Base-by-base conservation (phyloP, 2,329 filamentous ascomycete genomes). In the Juglanconis oblonga region DNA sequence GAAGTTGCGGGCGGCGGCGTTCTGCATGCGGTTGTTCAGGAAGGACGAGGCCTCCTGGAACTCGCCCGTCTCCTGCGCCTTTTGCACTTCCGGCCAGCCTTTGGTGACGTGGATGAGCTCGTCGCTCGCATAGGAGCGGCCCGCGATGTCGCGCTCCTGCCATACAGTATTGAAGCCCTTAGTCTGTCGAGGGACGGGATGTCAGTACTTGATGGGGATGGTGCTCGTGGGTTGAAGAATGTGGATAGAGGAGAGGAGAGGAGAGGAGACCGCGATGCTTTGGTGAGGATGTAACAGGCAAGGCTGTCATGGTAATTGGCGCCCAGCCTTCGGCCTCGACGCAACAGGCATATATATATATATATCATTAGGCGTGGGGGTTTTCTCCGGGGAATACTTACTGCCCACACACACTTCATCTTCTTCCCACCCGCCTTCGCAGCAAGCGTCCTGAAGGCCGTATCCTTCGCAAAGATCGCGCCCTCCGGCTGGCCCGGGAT, bases 91-190 rank as follows among this genome's bases (percentile, higher is more conserved):
- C 29, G 33, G 50, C 33, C 42, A 29, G n/a, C 61, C 58, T 35
- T 58, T 55, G n/a, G 61, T 57, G 33, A 63, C 61, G 47, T 40
- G 33, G 44, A 83, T 79, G 40, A 86, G 73, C 60, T 77, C 75
- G 59, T 78, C 72, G n/a, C 80, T 81, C 14, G 83, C 79, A 71
- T 86, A 86, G 71, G 85, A 85, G n/a, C 83, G 76, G 54, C 83
- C 83, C 59, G 77, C 75, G 54, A 86, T 75, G 29, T 75, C 74
- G 13, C 69, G 67, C 66, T 84, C 82, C 36, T 55, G 58, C 52
- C 73, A 71, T 6, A 67, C 62, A 35, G 67, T 66, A 44, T 69
- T 66, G 32, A 55, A 58, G 14, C 52, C 54, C 55, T 61, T 55
- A 13, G 55, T 55, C 58, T 58, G 51, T 67, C 64, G 1, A 71